These are phyloP conservation scores for Tuber melanosporum DNA, from an alignment of 495 filamentous ascomycete genomes.

Conservation along the genomic window DNA sequence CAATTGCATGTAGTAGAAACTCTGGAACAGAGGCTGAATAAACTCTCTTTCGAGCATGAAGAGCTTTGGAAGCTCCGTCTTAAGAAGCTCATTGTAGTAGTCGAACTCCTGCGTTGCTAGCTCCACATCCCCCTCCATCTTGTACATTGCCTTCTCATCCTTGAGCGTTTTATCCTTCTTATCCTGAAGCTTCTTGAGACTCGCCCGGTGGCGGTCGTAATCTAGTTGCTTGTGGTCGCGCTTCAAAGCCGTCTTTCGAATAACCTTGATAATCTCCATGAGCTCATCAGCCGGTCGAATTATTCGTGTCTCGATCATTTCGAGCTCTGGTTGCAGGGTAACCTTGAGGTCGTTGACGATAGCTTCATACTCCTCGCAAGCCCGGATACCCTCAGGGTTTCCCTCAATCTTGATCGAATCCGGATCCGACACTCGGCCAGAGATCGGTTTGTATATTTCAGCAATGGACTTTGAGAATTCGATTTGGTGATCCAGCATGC, in stretches of 20 bases:
- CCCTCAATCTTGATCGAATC: slow-evolving; percentile 71
- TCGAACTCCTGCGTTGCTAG: slow-evolving; percentile 91
- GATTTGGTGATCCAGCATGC: slow-evolving; percentile 96
- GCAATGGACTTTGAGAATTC: slow-evolving; percentile 93
- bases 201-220: slow-evolving; percentile 76
- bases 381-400: slow-evolving; percentile 87
- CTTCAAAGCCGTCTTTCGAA: slow-evolving; percentile 81
- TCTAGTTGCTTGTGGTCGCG: slow-evolving; percentile 97
- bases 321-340: slow-evolving; percentile 80
- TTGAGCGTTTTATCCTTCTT: slow-evolving; percentile 96
- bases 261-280: slow-evolving; percentile 87
- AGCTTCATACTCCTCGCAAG: slow-evolving; percentile 92
- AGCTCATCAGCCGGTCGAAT: slow-evolving; percentile 93
- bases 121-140: slow-evolving; percentile 87
- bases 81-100: slow-evolving; percentile 92
- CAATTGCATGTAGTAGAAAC: slow-evolving; percentile 99
- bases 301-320: slow-evolving; percentile 92
- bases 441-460: slow-evolving; percentile 98
- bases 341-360: slow-evolving; percentile 88
- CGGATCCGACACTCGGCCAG: slow-evolving; percentile 88
- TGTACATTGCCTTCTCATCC: slow-evolving; percentile 95
- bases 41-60: slow-evolving; percentile 93
- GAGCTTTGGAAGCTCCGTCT: slow-evolving; percentile 88
- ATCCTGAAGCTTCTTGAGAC: slow-evolving; percentile 88
- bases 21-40: slow-evolving; percentile 94